Conservation (phyloP, 2,329 filamentous ascomycete genomes). For the Exophiala sp. region DNA sequence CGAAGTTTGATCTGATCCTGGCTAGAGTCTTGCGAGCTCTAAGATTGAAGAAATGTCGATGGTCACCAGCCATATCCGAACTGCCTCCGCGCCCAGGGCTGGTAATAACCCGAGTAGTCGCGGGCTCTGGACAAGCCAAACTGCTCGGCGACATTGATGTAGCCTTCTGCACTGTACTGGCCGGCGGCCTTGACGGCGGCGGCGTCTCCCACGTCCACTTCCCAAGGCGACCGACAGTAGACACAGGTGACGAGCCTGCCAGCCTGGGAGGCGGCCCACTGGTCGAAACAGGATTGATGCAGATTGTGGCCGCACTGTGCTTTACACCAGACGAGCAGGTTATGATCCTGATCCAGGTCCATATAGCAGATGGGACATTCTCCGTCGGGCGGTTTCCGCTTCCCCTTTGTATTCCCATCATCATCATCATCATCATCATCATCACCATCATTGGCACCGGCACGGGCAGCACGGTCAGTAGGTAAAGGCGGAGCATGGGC, state of each 20-base stretch:
- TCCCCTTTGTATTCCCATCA: conserved; percentile 38
- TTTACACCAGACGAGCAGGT: conserved; percentile 54
- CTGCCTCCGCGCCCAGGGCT: conserved; percentile 32
- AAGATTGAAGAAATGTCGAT: too few species aligned
- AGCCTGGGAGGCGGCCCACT: conserved; percentile 43
- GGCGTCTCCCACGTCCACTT: conserved; percentile 31
- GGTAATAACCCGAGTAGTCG: conserved; percentile 42
- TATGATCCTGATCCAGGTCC: conserved; percentile 44
- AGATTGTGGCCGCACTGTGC: conserved; percentile 58
- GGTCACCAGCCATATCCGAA: conserved; percentile 15
- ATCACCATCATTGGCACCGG: too few species aligned
- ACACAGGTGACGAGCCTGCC: conserved; percentile 38
- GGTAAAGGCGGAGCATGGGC: conserved; percentile 47
- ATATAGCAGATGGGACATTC: conserved; percentile 60
- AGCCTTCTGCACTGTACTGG: conserved; percentile 36
- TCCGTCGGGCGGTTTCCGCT: conserved; percentile 53
- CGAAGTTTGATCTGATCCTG: neutral
- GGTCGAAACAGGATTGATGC: conserved; percentile 52
- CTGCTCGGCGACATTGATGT: conserved; percentile 41
- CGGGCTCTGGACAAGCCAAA: conserved; percentile 36
- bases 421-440: too few species aligned
- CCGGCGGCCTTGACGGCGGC: conserved; percentile 32
- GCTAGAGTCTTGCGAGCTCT: too few species aligned
- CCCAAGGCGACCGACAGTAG: conserved; percentile 43
- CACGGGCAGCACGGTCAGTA: too few species aligned